phyloP scores from a whole-genome alignment of 495 filamentous ascomycete genomes.

The Chaetomidium leptoderma region DNA sequence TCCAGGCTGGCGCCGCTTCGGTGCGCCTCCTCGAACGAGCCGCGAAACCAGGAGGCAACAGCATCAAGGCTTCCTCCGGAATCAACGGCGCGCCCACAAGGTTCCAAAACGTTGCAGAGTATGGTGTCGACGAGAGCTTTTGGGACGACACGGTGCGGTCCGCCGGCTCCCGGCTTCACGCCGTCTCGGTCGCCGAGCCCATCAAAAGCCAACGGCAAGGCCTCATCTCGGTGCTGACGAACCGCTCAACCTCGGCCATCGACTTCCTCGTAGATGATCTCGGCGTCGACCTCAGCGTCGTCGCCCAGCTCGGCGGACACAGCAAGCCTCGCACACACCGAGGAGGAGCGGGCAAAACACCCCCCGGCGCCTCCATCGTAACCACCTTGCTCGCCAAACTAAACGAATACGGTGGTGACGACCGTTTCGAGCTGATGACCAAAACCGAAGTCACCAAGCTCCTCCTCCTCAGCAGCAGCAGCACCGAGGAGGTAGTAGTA shows the following conservation, averaged over 20 bases:
- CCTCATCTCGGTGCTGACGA: slow-evolving; percentile 43
- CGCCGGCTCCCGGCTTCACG: slow-evolving; percentile 33
- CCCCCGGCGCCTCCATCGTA: slow-evolving; percentile 53
- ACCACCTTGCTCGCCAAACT: slow-evolving; percentile 44
- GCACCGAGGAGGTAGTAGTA: slow-evolving; percentile 12
- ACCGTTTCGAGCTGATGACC: too few relatives aligned
- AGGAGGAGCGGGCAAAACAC: slow-evolving; percentile 43
- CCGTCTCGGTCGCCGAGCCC: slow-evolving; percentile 13
- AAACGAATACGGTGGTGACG: slow-evolving; percentile 35
- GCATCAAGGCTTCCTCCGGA: slow-evolving; percentile 59
- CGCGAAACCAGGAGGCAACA: slow-evolving; percentile 56
- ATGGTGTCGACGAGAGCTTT: slow-evolving; percentile 39
- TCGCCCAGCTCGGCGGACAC: slow-evolving; percentile 54
- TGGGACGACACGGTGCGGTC: slow-evolving; percentile 52
- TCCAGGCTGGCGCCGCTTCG: slow-evolving; percentile 37
- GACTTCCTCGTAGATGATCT: slow-evolving; percentile 51
- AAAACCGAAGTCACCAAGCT: slow-evolving; percentile 11
- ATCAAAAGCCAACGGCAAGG: slow-evolving; percentile 29
- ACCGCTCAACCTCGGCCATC: slow-evolving; percentile 40
- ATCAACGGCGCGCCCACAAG: slow-evolving; percentile 57
- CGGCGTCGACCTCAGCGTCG: slow-evolving; percentile 52
- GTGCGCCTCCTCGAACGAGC: slow-evolving; percentile 53
- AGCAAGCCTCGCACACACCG: slow-evolving; percentile 52
- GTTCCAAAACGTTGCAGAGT: slow-evolving; percentile 39
- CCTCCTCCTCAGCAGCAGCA: background rate